Base-by-base conservation (phyloP, 2,329 filamentous ascomycete species). In the Juglanconis juglandina region DNA sequence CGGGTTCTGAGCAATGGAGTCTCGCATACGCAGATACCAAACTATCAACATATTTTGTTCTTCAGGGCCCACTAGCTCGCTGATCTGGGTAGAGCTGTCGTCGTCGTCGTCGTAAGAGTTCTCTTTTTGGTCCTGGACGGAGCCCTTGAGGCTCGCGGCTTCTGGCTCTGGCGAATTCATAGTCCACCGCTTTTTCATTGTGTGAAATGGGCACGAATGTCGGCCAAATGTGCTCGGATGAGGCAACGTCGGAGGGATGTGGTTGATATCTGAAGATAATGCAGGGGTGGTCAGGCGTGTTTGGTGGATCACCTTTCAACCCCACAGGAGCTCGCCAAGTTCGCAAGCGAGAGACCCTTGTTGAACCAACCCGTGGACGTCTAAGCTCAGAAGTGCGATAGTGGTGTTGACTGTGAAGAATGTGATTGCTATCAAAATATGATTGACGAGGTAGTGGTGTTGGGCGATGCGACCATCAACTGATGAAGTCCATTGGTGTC, bases 11-110 rank as follows among this genome's bases (percentile, higher is more conserved):
- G 58, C 49, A 6, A 47, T 14, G 1, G 52, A 46, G 35, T 60
- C 58, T 41, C 52, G 53, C 33, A 50, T 33, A n/a, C 58, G 58
- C 3, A 60, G 58, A 8, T 60, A 56, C 58, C 52, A 60, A 14
- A 56, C 37, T 34, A 56, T 24, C 4, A 60, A 17, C 10, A 60
- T 13, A 10, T 33, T 56, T 7, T 56, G 52, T 32, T 60, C 58
- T 10, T 56, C 58, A 4, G 58, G 44, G 17, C 54, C 58, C 9
- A 60, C 9, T 14, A 47, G n/a, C 14, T 47, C 44, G 10, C 51
- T 13, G 46, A 60, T 39, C 2, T 60, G 35, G 7, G 13, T 10
- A 7, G 35, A 24, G 39, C 39, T 32, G 30, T 5, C 14, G 6
- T 41, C 14, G 9, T 35, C 24, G 24, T 51, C 7, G 4, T 47